Evolutionary conservation across 2,329 filamentous ascomycete species (phyloP).

Genomic region (Pseudogymnoascus sp.): DNA sequence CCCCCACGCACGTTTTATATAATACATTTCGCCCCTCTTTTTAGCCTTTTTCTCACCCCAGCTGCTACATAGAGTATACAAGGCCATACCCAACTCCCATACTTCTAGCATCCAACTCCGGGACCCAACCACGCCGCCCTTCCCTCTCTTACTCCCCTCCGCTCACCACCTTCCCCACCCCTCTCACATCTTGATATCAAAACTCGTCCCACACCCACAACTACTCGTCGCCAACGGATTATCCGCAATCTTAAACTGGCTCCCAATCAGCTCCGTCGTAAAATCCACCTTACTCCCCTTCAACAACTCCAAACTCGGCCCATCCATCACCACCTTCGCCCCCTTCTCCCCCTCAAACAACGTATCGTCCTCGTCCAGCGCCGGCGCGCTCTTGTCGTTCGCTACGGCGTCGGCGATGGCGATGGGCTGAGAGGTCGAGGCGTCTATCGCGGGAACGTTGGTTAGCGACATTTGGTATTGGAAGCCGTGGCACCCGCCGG

Average conservation of each 20-base stretch:
- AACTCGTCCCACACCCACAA: constrained; percentile 95
- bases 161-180: constrained; percentile 28
- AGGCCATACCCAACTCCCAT: background rate
- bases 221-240: constrained; percentile 89
- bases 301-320: constrained; percentile 76
- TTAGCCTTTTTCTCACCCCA: background rate
- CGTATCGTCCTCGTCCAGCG: constrained; percentile 73
- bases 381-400: constrained; percentile 30
- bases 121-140: background rate
- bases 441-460: constrained; percentile 41
- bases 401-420: background rate
- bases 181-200: constrained; percentile 71
- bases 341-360: constrained; percentile 62
- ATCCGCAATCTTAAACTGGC: constrained; percentile 93
- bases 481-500: constrained; percentile 94
- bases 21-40: background rate
- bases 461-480: constrained; percentile 92
- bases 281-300: constrained; percentile 95
- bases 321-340: constrained; percentile 85
- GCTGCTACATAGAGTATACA: background rate
- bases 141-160: background rate
- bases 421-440: constrained; percentile 21
- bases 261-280: constrained; percentile 89
- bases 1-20: background rate
- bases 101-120: background rate